Conservation (phyloP, 1,284 basidiomycete species). For the Ustilago curta region DNA sequence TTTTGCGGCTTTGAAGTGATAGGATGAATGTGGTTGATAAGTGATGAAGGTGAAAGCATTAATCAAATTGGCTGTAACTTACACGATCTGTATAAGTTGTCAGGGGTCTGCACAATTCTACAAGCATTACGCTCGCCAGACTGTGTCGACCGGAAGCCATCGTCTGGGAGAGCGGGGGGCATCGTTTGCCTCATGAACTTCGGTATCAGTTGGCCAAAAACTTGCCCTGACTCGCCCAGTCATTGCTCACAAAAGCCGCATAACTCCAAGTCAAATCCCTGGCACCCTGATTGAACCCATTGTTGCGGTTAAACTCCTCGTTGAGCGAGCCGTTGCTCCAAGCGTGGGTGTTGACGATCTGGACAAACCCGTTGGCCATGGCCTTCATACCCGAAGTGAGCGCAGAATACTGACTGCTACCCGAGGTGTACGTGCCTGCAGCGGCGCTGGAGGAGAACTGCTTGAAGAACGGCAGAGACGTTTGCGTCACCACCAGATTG, state of each 20-base stretch:
- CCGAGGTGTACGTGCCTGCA: constrained; percentile 28
- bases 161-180: too few species aligned
- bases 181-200: too few species aligned
- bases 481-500: constrained; percentile 30
- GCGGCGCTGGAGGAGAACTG: constrained; percentile 40
- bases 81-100: too few species aligned
- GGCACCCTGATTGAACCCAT: constrained; percentile 53
- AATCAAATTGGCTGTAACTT: too few species aligned
- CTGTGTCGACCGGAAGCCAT: too few species aligned
- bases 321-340: constrained; percentile 51
- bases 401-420: constrained; percentile 23
- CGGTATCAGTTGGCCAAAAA: constrained; percentile 18
- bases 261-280: constrained; percentile 61
- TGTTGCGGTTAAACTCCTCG: constrained; percentile 52
- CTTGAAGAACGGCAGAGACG: constrained; percentile 47
- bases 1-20: too few species aligned
- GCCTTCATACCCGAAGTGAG: constrained; percentile 43
- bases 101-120: too few species aligned
- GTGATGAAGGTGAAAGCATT: too few species aligned
- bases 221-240: constrained; percentile 35
- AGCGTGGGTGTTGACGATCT: constrained; percentile 44
- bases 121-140: too few species aligned
- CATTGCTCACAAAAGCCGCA: constrained; percentile 51
- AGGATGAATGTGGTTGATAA: too few species aligned
- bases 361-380: constrained; percentile 50